Base-by-base conservation (phyloP, 371 early-diverging fungal genomes). In the Lichtheimia ornata region DNA sequence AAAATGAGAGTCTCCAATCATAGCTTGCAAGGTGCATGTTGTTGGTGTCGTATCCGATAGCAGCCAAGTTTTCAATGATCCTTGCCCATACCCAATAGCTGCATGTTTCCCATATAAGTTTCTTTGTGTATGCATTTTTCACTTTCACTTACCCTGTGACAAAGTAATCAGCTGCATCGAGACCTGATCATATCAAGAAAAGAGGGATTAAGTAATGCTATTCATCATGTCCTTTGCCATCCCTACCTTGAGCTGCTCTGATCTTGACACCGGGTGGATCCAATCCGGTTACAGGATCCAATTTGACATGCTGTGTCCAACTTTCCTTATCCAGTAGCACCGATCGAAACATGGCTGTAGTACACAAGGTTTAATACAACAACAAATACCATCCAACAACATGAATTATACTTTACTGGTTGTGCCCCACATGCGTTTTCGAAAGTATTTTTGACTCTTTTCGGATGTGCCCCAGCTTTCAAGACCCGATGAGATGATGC, bases 31-130 rank as follows among this genome's bases (percentile, higher is more conserved):
- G 74, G 43, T 89, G 81, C 89, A 96, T 92, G 53, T 86, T 92
- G 63, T 90, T 92, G 72, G 76, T 87, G 73, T 97, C 96, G 70
- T 95, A 95, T 24, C 96, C 96, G 50, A 97, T 83, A 0, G 86
- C 88, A 0, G 94, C 94, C 53, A 96, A 62, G 67, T 95, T 96
- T 64, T 92, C 89, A 59, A 92, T 86, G 24, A 87, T 76, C 52
- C 89, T 88, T 53, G 91, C 95, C 96, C 95, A 95, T 17, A 97
- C 91, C 97, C 96, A 96, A 72, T 93, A 91, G 15, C 87, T 82
- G 55, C 18, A 42, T 50, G 4, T 22, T 35, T 57, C 35, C 25
- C 14, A 64, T n/a, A 44, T 25, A 15, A 47, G 24, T 42, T 28
- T 24, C 45, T 40, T 28, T 30, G 54, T 45, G 49, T 5, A 59